These are phyloP conservation scores for Coccomyxa sp. DNA, from an alignment of 139 green algal genomes.

Conservation along the genomic window DNA sequence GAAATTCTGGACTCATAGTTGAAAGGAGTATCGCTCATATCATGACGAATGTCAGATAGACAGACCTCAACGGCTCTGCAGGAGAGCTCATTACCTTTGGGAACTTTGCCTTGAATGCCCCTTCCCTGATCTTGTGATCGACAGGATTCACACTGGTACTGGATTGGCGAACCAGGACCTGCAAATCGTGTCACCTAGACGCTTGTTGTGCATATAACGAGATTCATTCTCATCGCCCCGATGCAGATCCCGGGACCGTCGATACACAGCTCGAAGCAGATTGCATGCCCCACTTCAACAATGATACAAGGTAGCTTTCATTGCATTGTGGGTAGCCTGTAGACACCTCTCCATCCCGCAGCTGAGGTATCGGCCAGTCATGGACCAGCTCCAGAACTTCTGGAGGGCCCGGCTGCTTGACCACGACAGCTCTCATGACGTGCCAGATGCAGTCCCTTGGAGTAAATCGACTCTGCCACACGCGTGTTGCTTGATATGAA, in stretches of 20 bases:
- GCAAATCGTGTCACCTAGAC: no score
- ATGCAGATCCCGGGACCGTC: neutral
- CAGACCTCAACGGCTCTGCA: neutral
- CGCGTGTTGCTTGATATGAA: no score
- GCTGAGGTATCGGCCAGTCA: neutral
- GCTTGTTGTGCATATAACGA: neutral
- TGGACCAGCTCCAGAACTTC: neutral
- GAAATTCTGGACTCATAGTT: no score
- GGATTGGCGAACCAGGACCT: constrained; percentile 8
- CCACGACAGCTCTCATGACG: neutral
- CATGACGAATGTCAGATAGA: no score
- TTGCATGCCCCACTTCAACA: neutral
- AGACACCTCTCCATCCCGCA: neutral
- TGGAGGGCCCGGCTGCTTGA: neutral
- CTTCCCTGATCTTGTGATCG: constrained; percentile 4
- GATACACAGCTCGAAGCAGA: no score
- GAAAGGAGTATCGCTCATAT: no score
- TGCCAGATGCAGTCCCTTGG: no score
- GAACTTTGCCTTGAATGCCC: neutral
- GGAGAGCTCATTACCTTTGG: neutral
- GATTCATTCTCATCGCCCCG: neutral
- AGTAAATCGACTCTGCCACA: no score
- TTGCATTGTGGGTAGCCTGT: neutral
- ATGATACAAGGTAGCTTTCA: neutral
- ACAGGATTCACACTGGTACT: constrained; percentile 15